Conservation (phyloP, 108 stramenopile genomes). For the Cylindrotheca closterium region DNA sequence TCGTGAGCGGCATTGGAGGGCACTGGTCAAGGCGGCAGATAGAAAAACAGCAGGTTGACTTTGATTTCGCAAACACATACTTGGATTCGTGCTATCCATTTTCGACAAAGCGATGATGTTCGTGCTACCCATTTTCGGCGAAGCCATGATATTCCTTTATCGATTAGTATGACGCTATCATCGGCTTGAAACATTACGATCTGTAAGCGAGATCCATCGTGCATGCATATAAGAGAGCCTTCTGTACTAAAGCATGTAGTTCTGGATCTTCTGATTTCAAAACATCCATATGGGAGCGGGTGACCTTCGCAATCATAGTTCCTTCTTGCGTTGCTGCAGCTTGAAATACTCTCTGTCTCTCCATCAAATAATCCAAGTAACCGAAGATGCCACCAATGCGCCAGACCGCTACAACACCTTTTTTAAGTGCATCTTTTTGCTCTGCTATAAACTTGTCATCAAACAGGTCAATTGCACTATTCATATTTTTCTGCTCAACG, state of each 20-base stretch:
- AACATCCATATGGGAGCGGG: constrained; percentile 46
- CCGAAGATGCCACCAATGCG: constrained; percentile 76
- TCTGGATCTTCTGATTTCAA: constrained; percentile 57
- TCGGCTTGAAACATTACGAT: too few relatives aligned
- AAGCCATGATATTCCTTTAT: too few relatives aligned
- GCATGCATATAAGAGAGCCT: constrained; percentile 66
- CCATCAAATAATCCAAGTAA: constrained; percentile 77
- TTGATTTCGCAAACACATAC: constrained; percentile 10
- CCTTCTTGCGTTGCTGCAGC: constrained; percentile 59
- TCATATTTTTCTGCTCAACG: constrained; percentile 8
- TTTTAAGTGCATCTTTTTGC: neutral
- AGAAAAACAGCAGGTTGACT: constrained; percentile 31
- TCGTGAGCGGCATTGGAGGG: constrained; percentile 17
- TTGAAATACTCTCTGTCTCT: constrained; percentile 58
- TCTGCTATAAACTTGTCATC: constrained; percentile 10
- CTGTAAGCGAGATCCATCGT: constrained; percentile 71
- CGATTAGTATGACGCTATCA: too few relatives aligned
- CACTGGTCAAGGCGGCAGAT: constrained; percentile 30
- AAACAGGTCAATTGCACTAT: constrained; percentile 8
- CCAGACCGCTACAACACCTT: constrained; percentile 20
- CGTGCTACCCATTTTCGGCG: constrained; percentile 5
- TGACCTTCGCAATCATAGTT: constrained; percentile 68
- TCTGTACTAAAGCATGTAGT: constrained; percentile 58
- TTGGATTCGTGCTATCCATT: neutral
- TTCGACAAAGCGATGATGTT: too few relatives aligned